phyloP scores from a whole-genome alignment of 805 yeast genomes.

The Metschnikowia drakensbergensis region DNA sequence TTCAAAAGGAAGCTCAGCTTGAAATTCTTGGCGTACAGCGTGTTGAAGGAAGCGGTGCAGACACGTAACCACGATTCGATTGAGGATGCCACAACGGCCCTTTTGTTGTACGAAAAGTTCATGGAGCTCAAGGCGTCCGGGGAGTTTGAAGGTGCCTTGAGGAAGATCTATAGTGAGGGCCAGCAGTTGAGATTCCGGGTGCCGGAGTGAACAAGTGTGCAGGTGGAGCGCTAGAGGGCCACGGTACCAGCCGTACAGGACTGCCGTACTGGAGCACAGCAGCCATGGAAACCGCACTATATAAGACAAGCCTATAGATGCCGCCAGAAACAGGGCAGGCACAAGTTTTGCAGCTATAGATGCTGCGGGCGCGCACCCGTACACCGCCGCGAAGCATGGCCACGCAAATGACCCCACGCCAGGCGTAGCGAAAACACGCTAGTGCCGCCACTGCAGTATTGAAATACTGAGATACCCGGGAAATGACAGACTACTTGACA shows the following conservation, averaged over 20 bases:
- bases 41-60: conserved; percentile 75
- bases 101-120: conserved; percentile 70
- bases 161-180: conserved; percentile 70
- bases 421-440: too few species aligned
- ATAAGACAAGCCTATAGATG: neutral
- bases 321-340: too few species aligned
- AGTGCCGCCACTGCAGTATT: too few species aligned
- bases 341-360: neutral
- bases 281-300: too few species aligned
- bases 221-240: too few species aligned
- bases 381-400: neutral
- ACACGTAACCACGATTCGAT: conserved; percentile 94
- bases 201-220: conserved; percentile 26
- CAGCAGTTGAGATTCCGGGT: conserved; percentile 50
- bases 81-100: conserved; percentile 90
- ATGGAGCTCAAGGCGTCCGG: conserved; percentile 56
- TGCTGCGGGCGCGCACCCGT: neutral
- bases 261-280: too few species aligned
- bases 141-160: conserved; percentile 56
- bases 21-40: conserved; percentile 78
- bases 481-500: neutral
- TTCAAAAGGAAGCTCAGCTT: conserved; percentile 76
- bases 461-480: neutral
- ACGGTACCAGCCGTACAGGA: too few species aligned
- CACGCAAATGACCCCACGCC: neutral